Percentiles rank a stretch among this genome's conserved stretches.
Evolutionary conservation across 768 basidiomycete genomes (phyloP).

Genomic region (Suillus plorans): DNA sequence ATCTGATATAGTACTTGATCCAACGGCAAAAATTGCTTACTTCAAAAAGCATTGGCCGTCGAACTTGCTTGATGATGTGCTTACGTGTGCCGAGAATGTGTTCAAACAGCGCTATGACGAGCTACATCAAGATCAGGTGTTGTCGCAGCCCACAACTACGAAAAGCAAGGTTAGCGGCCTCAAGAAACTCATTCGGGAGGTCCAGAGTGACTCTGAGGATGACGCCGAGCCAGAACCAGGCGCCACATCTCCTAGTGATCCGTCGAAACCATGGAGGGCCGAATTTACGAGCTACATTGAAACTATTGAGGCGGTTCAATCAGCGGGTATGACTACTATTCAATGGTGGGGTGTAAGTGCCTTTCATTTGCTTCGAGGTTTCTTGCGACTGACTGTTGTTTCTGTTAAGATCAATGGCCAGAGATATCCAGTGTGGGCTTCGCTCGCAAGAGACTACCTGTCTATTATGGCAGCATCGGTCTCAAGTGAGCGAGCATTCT

Average conservation of each 20-base stretch:
- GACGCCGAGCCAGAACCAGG: not conserved
- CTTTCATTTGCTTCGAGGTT: too few species aligned
- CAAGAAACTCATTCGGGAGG: not conserved
- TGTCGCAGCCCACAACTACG: not conserved
- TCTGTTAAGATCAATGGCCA: too few species aligned
- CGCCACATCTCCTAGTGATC: not conserved
- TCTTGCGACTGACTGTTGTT: too few species aligned
- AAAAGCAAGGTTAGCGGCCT: not conserved
- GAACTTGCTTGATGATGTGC: not conserved
- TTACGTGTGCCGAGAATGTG: not conserved
- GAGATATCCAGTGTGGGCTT: too few species aligned
- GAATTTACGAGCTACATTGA: not conserved
- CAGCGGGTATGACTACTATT: not conserved
- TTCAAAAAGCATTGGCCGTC: conserved; percentile 27
- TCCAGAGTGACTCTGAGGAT: not conserved
- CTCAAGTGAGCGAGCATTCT: too few species aligned
- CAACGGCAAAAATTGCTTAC: conserved; percentile 19
- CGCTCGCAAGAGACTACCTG: too few species aligned
- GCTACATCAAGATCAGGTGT: not conserved
- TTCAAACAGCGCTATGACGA: not conserved
- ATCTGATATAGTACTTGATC: conserved; percentile 27
- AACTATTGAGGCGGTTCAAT: not conserved
- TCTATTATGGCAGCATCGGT: too few species aligned
- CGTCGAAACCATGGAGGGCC: not conserved
- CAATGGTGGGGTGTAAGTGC: too few species aligned